A percentile compares a stretch with the other conserved stretches of the same genome.
Conservation (phyloP, 345 rosid genomes). For the Eucalyptus guilfoylei region DNA sequence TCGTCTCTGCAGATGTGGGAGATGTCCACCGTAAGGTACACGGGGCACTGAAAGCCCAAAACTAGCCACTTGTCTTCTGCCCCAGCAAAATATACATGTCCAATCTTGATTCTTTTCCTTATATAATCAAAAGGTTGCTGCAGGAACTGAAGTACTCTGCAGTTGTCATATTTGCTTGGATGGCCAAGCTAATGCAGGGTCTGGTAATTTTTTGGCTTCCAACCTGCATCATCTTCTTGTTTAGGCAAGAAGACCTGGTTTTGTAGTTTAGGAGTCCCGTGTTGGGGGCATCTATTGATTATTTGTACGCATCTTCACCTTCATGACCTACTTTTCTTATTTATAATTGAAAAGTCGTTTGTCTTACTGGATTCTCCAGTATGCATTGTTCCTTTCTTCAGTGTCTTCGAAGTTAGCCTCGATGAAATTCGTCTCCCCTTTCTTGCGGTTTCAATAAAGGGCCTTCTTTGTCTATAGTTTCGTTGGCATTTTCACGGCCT, state of each 20-base stretch:
- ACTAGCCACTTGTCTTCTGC: neutral
- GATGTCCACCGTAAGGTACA: neutral
- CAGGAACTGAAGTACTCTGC: neutral
- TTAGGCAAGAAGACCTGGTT: neutral
- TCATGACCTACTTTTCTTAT: neutral
- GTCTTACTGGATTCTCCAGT: neutral
- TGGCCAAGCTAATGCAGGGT: neutral
- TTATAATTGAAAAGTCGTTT: neutral
- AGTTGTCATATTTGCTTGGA: neutral
- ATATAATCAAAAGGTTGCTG: neutral
- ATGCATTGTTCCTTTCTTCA: neutral
- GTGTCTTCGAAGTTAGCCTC: neutral
- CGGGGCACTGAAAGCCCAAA: neutral
- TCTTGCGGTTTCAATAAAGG: neutral
- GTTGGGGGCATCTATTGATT: neutral
- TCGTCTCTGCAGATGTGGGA: neutral
- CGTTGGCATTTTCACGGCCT: neutral
- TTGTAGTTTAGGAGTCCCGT: neutral
- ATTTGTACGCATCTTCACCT: neutral
- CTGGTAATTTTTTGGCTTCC: neutral
- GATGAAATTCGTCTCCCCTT: neutral
- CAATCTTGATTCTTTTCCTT: neutral
- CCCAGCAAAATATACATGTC: neutral
- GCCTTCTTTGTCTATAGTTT: neutral
- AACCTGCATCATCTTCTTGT: neutral